Conservation (phyloP, 139 green algal species). For the Edaphochlamys debaryana region DNA sequence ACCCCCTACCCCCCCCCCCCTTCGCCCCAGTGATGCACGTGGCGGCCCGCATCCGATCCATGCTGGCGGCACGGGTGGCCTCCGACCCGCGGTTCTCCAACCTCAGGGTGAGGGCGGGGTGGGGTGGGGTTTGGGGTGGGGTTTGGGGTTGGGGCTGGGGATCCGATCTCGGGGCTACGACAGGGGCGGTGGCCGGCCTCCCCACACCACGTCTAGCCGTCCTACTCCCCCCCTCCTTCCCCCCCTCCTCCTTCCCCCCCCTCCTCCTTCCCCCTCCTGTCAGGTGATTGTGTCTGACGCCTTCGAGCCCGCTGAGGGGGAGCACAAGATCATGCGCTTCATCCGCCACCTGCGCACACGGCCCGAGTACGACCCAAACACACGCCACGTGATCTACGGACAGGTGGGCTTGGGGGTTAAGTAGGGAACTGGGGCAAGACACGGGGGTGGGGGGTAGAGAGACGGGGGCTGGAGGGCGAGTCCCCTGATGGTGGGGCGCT, state of each 20-base stretch:
- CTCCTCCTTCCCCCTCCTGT: too few species aligned
- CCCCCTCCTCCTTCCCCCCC: too few species aligned
- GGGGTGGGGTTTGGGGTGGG: background rate
- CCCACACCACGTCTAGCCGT: too few species aligned
- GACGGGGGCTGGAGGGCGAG: too few species aligned
- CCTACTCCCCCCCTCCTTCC: background rate
- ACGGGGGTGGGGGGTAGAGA: too few species aligned
- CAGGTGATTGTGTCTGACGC: conserved; percentile 82
- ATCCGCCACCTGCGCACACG: conserved; percentile 68
- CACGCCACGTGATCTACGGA: conserved; percentile 90
- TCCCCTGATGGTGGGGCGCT: too few species aligned
- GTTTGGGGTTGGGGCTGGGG: too few species aligned
- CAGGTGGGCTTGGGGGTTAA: too few species aligned
- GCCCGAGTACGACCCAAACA: conserved; percentile 58
- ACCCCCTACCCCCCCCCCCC: background rate
- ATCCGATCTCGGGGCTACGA: too few species aligned
- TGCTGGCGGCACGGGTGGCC: conserved; percentile 69
- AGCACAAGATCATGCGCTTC: conserved; percentile 98
- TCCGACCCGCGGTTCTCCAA: conserved; percentile 56
- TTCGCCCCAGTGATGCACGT: background rate
- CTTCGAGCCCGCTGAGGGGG: conserved; percentile 84
- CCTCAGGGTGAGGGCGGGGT: background rate
- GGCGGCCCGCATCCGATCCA: background rate
- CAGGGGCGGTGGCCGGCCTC: too few species aligned
- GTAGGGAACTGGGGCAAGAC: too few species aligned